Base-by-base conservation (phyloP, 2,329 filamentous ascomycete genomes). In the Onygenales sp. region DNA sequence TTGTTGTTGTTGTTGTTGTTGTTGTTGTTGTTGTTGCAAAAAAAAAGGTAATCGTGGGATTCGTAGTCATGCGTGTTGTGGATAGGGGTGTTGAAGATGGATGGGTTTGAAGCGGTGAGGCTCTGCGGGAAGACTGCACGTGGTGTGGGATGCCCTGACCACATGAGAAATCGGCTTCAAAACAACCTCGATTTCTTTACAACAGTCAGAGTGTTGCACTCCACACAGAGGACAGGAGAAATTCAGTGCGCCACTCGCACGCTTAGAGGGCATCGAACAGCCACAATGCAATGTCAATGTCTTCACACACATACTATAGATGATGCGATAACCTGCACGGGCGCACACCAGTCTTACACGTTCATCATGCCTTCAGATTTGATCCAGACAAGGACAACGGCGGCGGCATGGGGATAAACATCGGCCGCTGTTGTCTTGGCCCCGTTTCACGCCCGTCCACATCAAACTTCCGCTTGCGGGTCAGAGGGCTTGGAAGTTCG, bases 361-460 rank as follows among this genome's bases (percentile, higher is more conserved):
- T 39, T 14, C 33, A 21, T 52, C 42, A 52, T 36, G 10, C 43
- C 33, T 46, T 32, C 5, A 49, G n/a, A 41, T 53, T 31, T 4
- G 31, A 17, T 13, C 32, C 38, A 7, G 45, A 50, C 27, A 54
- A 39, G 6, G 52, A 54, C 8, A 54, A 45, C 17, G 52, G 52
- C 9, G 52, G 52, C 14, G 52, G 52, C 13, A 45, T 48, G 11
- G 52, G 39, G 39, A 50, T 33, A 14, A 44, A 43, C 39, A 43
- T 35, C 13, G 42, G 42, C 14, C 33, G 50, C 33, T 38, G 17
- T 14, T 33, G 10, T 38, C 33, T 49, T 13, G 3, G 1, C 5
- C 21, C 13, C 17, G 14, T 11, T 35, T 11, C 13, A 9, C 10
- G 13, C 33, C 38, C 41, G 14, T 33, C 41, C 2, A 14, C 27